Evolutionary conservation across 192 early-diverging fungal genomes (phyloP).

Genomic region (Rhizophagus prolifer): DNA sequence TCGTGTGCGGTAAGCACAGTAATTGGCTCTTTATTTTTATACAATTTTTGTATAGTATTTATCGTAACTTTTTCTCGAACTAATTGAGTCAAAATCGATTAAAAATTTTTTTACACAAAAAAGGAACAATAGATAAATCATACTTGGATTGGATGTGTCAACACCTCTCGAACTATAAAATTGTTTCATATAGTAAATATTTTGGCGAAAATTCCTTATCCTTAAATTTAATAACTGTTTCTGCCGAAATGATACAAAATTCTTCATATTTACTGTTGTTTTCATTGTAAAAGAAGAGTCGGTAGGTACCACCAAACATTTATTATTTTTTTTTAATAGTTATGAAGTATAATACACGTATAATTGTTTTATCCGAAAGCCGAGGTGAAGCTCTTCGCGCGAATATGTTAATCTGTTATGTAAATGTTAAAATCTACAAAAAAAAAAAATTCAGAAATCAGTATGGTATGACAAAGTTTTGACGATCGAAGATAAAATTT

Average conservation of each 20-base stretch:
- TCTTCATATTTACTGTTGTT: background rate
- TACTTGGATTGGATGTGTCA: background rate
- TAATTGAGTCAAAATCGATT: background rate
- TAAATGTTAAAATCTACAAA: too few species aligned
- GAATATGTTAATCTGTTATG: background rate
- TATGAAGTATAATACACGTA: background rate
- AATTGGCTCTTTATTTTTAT: constrained; percentile 74
- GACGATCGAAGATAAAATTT: too few species aligned
- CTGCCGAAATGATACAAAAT: background rate
- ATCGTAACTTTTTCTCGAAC: constrained; percentile 75
- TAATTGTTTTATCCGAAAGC: background rate
- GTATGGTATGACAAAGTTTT: too few species aligned
- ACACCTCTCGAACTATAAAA: background rate
- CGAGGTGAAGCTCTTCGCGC: background rate
- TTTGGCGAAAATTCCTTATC: background rate
- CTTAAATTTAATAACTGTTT: background rate
- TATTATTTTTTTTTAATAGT: background rate
- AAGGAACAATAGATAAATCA: background rate
- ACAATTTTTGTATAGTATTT: constrained; percentile 72
- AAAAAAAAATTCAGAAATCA: too few species aligned
- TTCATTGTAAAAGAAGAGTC: background rate
- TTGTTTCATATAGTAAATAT: too few species aligned
- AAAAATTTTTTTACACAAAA: background rate
- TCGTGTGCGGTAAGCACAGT: constrained; percentile 96
- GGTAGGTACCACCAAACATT: background rate